Conservation (phyloP, 2,329 filamentous ascomycete genomes). For the Aquanectria penicillioides region DNA sequence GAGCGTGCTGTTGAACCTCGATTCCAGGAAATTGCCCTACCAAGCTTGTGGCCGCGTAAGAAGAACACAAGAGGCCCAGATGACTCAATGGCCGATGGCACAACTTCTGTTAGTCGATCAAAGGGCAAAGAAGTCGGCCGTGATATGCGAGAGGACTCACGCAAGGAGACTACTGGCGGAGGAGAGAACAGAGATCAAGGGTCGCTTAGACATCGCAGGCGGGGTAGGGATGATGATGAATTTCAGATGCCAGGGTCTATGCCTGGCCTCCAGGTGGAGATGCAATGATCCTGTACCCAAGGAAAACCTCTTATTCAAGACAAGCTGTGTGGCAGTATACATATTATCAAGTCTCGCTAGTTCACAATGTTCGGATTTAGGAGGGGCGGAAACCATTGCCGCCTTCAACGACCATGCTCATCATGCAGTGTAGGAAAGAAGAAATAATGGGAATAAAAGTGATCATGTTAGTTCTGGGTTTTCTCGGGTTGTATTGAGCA, state of each 20-base stretch:
- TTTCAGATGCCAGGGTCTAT: conserved; percentile 60
- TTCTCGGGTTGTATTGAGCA: not conserved
- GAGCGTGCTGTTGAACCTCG: conserved; percentile 86
- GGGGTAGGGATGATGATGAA: conserved; percentile 50
- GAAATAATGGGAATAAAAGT: too few relatives aligned
- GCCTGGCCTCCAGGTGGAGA: conserved; percentile 49
- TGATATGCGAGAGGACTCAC: conserved; percentile 62
- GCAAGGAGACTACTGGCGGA: conserved; percentile 59
- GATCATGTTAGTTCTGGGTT: too few relatives aligned
- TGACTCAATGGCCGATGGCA: conserved; percentile 60
- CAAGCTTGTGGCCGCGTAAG: conserved; percentile 85
- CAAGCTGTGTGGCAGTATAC: too few relatives aligned
- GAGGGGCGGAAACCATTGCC: too few relatives aligned
- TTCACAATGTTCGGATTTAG: too few relatives aligned
- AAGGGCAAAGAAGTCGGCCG: conserved; percentile 64
- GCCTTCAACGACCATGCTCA: too few relatives aligned
- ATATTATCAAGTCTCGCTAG: too few relatives aligned
- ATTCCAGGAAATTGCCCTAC: conserved; percentile 87
- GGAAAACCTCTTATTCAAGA: conserved; percentile 6
- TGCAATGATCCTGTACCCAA: conserved; percentile 25
- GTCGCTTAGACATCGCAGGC: conserved; percentile 52
- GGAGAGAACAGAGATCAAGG: conserved; percentile 50
- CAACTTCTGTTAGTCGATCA: conserved; percentile 59
- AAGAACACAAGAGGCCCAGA: conserved; percentile 82
- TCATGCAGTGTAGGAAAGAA: too few relatives aligned